phyloP scores from a whole-genome alignment of 257 asterid genomes.

The Pogostemon cablin region DNA sequence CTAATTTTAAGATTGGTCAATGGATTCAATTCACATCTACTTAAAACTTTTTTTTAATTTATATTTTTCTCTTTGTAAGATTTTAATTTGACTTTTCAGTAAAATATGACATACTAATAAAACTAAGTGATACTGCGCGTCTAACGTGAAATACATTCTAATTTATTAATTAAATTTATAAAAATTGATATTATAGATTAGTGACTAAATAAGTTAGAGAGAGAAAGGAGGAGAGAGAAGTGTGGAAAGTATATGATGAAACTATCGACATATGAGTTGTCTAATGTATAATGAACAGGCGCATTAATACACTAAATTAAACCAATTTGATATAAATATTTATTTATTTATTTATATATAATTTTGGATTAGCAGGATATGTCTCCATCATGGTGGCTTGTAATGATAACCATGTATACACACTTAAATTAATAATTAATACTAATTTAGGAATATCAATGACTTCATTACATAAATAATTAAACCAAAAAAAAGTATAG shows the following conservation, averaged over 20 bases:
- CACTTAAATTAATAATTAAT: neutral
- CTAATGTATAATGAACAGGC: neutral
- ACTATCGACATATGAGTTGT: neutral
- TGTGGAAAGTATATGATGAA: too few relatives aligned
- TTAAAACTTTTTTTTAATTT: neutral
- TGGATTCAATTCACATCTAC: conserved; percentile 9
- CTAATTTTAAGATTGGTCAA: neutral
- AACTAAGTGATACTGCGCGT: too few relatives aligned
- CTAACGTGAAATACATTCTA: too few relatives aligned
- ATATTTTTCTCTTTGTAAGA: too few relatives aligned
- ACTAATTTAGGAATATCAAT: conserved; percentile 9
- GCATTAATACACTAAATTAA: conserved; percentile 5
- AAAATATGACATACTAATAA: neutral
- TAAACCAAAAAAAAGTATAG: conserved; percentile 24
- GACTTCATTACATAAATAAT: conserved; percentile 24
- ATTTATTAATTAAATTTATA: neutral
- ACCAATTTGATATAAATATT: neutral
- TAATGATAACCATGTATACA: neutral
- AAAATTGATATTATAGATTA: too few relatives aligned
- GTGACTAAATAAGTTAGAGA: too few relatives aligned
- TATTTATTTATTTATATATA: neutral
- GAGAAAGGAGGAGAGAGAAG: too few relatives aligned
- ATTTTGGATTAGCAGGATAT: neutral
- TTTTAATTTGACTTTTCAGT: neutral
- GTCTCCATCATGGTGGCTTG: conserved; percentile 34